Evolutionary conservation across 352 stramenopile species (phyloP), one percentile per base, ranked within the genome.

Genomic region (Globisporangium canariense): DNA sequence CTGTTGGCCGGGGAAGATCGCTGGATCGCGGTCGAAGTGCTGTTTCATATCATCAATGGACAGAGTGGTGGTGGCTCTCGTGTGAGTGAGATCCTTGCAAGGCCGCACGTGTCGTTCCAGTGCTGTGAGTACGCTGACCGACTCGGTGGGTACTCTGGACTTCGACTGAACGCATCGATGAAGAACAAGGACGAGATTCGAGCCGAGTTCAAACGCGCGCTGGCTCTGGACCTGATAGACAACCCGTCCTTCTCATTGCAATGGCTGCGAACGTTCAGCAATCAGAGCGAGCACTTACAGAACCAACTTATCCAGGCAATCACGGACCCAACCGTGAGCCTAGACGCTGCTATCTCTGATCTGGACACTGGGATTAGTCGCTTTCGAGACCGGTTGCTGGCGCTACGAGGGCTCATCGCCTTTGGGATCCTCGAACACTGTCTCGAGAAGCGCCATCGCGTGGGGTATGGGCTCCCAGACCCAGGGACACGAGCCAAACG

Each of bases 371-470:
- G 65, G 3, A 57, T 87, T 3, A 14, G 43, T 3, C 58, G 70
- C 4, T 82, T 82, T 18, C 64, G 53, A 7, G 55, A 60, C 8
- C 68, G 81, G 7, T 11, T 97, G 9, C 73, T 97, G 5, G 79
- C 79, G 0, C 58, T 97, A 10, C 68, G 91, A 47, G 88, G 91
- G 1, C 71, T 94, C 1, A 58, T 97, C 11, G 85, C 84, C 14
- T 88, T 90, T 62, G 83, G 80, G 11, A 65, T 96, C 0, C 67
- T 97, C 9, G 70, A 91, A 30, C 85, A 93, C 25, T 94, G 87
- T 40, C 53, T 97, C n/a, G 60, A 96, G 51, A 96, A 96, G 68
- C 81, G 89, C 4, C 83, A 93, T 60, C 74, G 89, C 18, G 89
- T 97, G 0, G 66, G 91, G 41, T 97, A 86, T 69, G 91, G 90